Percentiles rank a stretch among this genome's conserved stretches.
These are phyloP conservation scores for Niebla homalea DNA, from an alignment of 495 filamentous ascomycete genomes.

Conservation along the genomic window DNA sequence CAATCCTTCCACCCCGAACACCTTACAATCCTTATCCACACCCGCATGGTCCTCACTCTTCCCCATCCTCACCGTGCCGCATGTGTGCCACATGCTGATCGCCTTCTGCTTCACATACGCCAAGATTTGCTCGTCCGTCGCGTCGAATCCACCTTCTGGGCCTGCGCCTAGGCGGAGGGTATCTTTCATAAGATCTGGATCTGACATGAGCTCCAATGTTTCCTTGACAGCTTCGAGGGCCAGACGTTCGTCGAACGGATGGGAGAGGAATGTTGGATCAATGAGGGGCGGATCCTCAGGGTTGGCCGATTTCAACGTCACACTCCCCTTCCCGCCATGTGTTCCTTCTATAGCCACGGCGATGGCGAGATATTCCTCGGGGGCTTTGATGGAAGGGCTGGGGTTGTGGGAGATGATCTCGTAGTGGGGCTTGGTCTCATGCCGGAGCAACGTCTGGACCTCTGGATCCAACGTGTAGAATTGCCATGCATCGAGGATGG, in stretches of 20 bases:
- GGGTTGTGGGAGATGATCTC: slow-evolving; percentile 29
- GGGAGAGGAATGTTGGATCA: slow-evolving; percentile 41
- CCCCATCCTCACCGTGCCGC: slow-evolving; percentile 81
- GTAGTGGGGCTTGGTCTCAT: slow-evolving; percentile 35
- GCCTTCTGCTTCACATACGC: slow-evolving; percentile 55
- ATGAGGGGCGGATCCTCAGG: slow-evolving; percentile 40
- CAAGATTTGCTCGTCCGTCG: slow-evolving; percentile 43
- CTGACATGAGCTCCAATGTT: slow-evolving; percentile 28
- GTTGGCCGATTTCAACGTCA: slow-evolving; percentile 41
- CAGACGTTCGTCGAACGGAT: slow-evolving; percentile 43
- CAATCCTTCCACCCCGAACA: slow-evolving; percentile 41
- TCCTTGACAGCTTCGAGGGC: slow-evolving; percentile 41
- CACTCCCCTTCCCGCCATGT: slow-evolving; percentile 29
- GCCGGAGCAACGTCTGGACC: slow-evolving; percentile 27
- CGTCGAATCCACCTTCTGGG: slow-evolving; percentile 23
- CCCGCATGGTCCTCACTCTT: slow-evolving; percentile 42
- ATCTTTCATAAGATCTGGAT: slow-evolving; percentile 34
- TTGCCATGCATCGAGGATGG: slow-evolving; percentile 24
- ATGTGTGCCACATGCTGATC: slow-evolving; percentile 72
- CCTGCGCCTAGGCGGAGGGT: slow-evolving; percentile 27
- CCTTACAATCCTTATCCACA: slow-evolving; percentile 40
- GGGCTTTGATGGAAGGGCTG: slow-evolving; percentile 42
- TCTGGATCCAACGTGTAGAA: slow-evolving; percentile 30
- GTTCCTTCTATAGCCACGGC: slow-evolving; percentile 20
- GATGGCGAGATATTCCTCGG: slow-evolving; percentile 20